Conservation (phyloP, 129 eudicot species). For the Heracleum sosnowskyi region DNA sequence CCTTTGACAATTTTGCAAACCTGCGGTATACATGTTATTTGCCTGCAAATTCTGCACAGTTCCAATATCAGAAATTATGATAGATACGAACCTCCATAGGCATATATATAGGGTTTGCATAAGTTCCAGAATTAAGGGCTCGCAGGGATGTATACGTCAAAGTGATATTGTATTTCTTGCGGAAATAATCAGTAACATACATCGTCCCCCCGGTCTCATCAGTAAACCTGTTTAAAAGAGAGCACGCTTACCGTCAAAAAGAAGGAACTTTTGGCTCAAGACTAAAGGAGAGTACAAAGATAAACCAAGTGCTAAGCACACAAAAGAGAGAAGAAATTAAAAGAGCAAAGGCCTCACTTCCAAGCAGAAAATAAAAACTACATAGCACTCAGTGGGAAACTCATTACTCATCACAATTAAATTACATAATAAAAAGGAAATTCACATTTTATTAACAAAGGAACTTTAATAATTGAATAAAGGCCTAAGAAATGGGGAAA, state of each 20-base stretch:
- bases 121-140: conserved; percentile 50
- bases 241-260: neutral
- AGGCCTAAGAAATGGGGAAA: neutral
- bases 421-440: no score
- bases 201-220: conserved; percentile 10
- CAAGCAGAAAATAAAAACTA: neutral
- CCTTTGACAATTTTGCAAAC: conserved; percentile 44
- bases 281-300: neutral
- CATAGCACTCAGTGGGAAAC: neutral
- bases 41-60: neutral
- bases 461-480: neutral
- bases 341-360: neutral
- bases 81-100: conserved; percentile 73
- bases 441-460: neutral
- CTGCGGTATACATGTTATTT: conserved; percentile 20
- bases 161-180: conserved; percentile 21
- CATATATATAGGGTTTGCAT: conserved; percentile 42
- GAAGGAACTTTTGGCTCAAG: neutral
- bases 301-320: neutral
- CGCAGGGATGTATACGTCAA: conserved; percentile 29
- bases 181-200: conserved; percentile 35
- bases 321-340: neutral
- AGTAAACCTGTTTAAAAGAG: conserved; percentile 21
- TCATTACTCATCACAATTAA: neutral
- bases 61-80: neutral